Evolutionary conservation across 202 grass and related monocot genomes (phyloP).

Genomic region (Hordeum pubiflorum): DNA sequence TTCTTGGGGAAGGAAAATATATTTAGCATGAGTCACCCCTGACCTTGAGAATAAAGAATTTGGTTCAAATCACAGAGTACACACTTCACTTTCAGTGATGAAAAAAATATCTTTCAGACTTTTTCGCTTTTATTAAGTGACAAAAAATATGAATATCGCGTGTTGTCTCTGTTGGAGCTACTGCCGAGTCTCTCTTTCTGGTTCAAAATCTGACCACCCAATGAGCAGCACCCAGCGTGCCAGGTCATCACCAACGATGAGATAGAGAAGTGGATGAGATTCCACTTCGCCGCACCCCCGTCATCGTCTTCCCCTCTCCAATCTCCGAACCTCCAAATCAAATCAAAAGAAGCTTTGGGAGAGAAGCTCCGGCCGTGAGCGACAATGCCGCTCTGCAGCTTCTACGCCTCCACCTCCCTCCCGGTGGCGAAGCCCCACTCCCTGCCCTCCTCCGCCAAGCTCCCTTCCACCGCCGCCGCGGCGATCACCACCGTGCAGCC

Average conservation of each 20-base stretch:
- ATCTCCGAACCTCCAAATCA: not conserved
- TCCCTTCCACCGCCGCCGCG: not conserved
- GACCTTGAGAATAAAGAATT: not conserved
- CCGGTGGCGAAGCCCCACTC: slow-evolving; percentile 27
- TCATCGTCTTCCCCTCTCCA: not conserved
- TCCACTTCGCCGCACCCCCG: slow-evolving; percentile 8
- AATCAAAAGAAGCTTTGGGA: not conserved
- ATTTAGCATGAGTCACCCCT: not conserved
- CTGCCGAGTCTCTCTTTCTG: not conserved
- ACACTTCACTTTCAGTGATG: not conserved
- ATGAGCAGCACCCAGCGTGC: slow-evolving; percentile 15
- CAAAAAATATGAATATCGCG: not conserved
- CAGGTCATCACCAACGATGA: slow-evolving; percentile 30
- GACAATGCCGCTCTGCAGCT: slow-evolving; percentile 46
- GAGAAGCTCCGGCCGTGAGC: not conserved
- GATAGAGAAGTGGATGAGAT: slow-evolving; percentile 49
- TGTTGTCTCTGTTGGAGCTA: not conserved
- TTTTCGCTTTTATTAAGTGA: not conserved
- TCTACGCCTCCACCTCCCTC: slow-evolving; percentile 44
- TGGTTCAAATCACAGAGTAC: not conserved
- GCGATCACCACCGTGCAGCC: not conserved
- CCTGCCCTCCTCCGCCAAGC: not conserved
- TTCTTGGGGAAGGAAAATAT: not conserved
- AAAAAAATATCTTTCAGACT: not conserved
- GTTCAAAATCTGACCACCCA: slow-evolving; percentile 46